Evolutionary conservation across 2,329 filamentous ascomycete species (phyloP), one percentile per base, ranked within the genome.

Genomic region (Mariannaea sp.): DNA sequence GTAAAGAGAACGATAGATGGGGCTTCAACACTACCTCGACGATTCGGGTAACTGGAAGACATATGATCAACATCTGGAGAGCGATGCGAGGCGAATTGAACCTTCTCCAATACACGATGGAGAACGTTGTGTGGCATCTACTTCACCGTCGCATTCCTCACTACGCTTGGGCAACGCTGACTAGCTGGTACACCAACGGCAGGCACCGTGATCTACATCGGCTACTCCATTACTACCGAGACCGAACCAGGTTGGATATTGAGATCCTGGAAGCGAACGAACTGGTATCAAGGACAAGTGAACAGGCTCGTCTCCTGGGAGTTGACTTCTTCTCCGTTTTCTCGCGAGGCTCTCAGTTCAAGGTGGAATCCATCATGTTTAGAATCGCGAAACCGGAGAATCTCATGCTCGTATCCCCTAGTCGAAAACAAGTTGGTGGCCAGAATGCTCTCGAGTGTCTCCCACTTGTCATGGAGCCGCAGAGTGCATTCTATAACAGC

Each of bases 361-460:
- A 99, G 71, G 94, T 99, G 33, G 94, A 99, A 73, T 97, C 93
- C 1, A 86, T 97, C 64, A 97, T 99, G 94, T 97, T 97, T 67
- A 86, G 94, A 36, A 97, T 99, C 62, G 93, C 94, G 36, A 99
- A 99, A 70, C 92, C 94, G 0, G 94, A 99, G 70, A 96, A 94
- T 64, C 95, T 94, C 65, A 78, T 97, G 7, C 80, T 99, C 1
- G 83, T 96, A 1, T 97, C 92, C 6, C 94, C 94, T 0, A 95
- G 88, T 70, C 84, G 87, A 58, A 93, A 92, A 70, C 94, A 99
- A 70, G 93, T 97, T 2, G 93, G 92, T 3, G 84, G 87, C 20
- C 94, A 99, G 68, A 97, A 97, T 68, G 92, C 94, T 1, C 79
- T 97, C 0, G 94, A 97, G 69, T 97, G 94, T 68, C 76, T 97